Conservation (phyloP, 371 early-diverging fungal genomes). For the Mucor saturninus region DNA sequence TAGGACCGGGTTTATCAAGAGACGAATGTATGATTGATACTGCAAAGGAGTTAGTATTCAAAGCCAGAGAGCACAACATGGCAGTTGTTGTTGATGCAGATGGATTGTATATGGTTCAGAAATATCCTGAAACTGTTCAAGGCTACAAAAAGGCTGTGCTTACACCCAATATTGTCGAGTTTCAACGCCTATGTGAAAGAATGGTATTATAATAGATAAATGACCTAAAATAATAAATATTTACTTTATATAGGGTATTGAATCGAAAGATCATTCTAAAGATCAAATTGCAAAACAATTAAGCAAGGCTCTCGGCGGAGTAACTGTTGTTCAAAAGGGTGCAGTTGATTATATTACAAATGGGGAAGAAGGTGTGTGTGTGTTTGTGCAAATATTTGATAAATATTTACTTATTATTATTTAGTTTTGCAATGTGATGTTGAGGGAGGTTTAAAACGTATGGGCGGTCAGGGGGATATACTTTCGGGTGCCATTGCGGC, state of each 20-base stretch:
- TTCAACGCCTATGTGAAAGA: constrained; percentile 74
- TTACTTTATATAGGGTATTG: constrained; percentile 42
- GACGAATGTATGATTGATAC: constrained; percentile 69
- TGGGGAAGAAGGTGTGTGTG: constrained; percentile 47
- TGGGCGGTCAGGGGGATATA: constrained; percentile 99
- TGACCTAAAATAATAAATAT: constrained; percentile 13
- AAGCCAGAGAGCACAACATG: constrained; percentile 64
- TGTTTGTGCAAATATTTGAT: constrained; percentile 3
- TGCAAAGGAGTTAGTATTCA: constrained; percentile 63
- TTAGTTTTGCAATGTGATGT: constrained; percentile 65
- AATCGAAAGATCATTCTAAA: constrained; percentile 34
- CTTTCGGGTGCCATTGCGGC: constrained; percentile 87
- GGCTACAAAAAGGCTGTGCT: constrained; percentile 81
- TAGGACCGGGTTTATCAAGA: constrained; percentile 93
- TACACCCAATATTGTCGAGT: constrained; percentile 94
- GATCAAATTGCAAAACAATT: constrained; percentile 48
- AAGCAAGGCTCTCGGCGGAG: constrained; percentile 65
- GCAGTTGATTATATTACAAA: constrained; percentile 78
- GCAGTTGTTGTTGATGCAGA: constrained; percentile 95
- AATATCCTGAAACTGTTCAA: constrained; percentile 71
- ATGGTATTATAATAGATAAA: constrained; percentile 48
- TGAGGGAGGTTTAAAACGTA: constrained; percentile 84
- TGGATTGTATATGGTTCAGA: constrained; percentile 78
- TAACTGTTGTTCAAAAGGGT: constrained; percentile 91
- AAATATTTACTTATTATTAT: constrained; percentile 11